Percentiles rank a stretch among this genome's conserved stretches.
These are phyloP conservation scores for Prunus mongolica DNA, from an alignment of 306 rosid species.

Conservation along the genomic window DNA sequence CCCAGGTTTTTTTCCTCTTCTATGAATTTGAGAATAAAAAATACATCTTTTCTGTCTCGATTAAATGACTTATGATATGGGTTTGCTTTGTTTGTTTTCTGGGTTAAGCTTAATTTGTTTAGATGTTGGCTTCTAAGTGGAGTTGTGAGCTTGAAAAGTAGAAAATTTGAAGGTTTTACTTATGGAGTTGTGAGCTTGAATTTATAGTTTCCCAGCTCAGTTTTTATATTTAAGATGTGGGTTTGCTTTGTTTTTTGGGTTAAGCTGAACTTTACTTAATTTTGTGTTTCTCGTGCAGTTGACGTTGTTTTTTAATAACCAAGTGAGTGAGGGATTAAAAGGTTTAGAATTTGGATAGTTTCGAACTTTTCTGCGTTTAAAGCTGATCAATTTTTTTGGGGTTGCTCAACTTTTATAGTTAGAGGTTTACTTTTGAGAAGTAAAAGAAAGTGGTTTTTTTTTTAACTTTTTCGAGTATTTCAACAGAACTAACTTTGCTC, in stretches of 20 bases:
- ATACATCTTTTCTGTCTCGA: neutral
- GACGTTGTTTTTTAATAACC: neutral
- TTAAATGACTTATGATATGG: neutral
- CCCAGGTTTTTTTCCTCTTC: slow-evolving; percentile 35
- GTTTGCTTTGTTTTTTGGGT: slow-evolving; percentile 1
- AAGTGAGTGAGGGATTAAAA: neutral
- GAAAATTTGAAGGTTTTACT: neutral
- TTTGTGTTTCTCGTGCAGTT: neutral
- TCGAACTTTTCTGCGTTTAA: too few relatives aligned
- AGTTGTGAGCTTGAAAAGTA: neutral
- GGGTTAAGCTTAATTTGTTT: neutral
- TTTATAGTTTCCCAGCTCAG: neutral
- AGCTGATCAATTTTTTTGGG: neutral
- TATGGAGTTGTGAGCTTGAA: neutral
- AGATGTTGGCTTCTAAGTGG: neutral
- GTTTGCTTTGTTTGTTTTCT: neutral
- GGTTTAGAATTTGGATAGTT: neutral
- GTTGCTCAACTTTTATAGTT: neutral
- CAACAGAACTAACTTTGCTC: neutral
- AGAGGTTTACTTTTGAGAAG: neutral
- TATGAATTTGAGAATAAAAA: neutral
- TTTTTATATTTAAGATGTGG: neutral
- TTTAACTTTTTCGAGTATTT: neutral
- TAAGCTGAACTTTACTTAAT: neutral
- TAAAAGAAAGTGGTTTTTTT: neutral